Conservation (phyloP, 371 early-diverging fungal species). For the Saksenaea oblongispora region DNA sequence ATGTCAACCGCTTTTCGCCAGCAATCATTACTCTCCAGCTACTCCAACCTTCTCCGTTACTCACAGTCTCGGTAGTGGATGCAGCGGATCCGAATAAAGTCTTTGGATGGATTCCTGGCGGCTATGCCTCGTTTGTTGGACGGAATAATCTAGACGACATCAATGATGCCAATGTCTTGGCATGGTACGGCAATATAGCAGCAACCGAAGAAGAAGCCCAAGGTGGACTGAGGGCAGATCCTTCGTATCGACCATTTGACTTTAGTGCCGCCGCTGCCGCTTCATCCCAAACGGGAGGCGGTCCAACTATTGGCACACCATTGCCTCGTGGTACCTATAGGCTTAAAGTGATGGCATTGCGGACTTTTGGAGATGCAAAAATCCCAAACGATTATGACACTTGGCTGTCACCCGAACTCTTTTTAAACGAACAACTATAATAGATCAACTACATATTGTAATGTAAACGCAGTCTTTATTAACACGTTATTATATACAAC, state of each 20-base stretch:
- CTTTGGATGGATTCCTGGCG: conserved; percentile 39
- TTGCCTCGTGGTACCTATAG: conserved; percentile 26
- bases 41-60: conserved; percentile 27
- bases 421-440: background rate
- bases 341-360: conserved; percentile 35
- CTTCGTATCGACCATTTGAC: background rate
- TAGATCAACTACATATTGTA: too few species aligned
- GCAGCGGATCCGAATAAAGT: conserved; percentile 12
- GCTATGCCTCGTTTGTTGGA: conserved; percentile 29
- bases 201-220: conserved; percentile 24
- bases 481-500: too few species aligned
- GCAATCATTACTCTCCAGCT: conserved; percentile 29
- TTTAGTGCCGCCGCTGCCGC: background rate
- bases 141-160: conserved; percentile 27
- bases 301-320: conserved; percentile 11
- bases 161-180: conserved; percentile 22
- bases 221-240: conserved; percentile 7
- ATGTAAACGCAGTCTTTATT: too few species aligned
- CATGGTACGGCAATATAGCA: conserved; percentile 39
- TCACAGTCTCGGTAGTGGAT: conserved; percentile 27
- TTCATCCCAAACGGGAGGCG: background rate
- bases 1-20: conserved; percentile 10
- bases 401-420: conserved; percentile 31
- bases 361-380: conserved; percentile 31
- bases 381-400: conserved; percentile 34